Evolutionary conservation across 2,329 filamentous ascomycete species (phyloP).

Genomic region (Colletotrichum truncatum): DNA sequence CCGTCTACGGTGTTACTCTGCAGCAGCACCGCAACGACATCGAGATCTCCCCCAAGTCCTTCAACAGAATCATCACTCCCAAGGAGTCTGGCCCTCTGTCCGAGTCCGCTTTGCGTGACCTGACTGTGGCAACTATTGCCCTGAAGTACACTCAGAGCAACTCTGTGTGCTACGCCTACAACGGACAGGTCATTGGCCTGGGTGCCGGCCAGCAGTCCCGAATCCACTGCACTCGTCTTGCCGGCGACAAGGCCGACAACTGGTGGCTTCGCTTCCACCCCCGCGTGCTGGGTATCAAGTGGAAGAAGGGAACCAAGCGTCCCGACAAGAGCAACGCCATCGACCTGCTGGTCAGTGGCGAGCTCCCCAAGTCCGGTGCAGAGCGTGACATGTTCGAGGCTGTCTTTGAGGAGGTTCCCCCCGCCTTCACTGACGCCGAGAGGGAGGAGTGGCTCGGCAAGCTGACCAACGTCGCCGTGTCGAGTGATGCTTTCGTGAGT

Average conservation of each 20-base stretch:
- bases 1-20: slow-evolving; percentile 89
- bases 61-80: slow-evolving; percentile 85
- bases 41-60: slow-evolving; percentile 84
- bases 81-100: slow-evolving; percentile 79
- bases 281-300: slow-evolving; percentile 86
- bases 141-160: slow-evolving; percentile 99
- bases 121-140: slow-evolving; percentile 95
- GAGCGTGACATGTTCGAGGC: slow-evolving; percentile 89
- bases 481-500: slow-evolving; percentile 94
- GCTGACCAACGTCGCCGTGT: slow-evolving; percentile 84
- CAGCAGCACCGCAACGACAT: slow-evolving; percentile 94
- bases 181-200: slow-evolving; percentile 92
- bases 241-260: slow-evolving; percentile 98
- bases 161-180: slow-evolving; percentile 96
- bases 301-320: slow-evolving; percentile 97
- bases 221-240: slow-evolving; percentile 97
- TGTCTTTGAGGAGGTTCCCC: slow-evolving; percentile 89
- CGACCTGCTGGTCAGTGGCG: slow-evolving; percentile 90
- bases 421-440: slow-evolving; percentile 84
- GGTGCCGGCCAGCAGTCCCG: slow-evolving; percentile 97
- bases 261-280: slow-evolving; percentile 99
- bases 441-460: slow-evolving; percentile 86
- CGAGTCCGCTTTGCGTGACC: slow-evolving; percentile 84
- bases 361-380: slow-evolving; percentile 83
- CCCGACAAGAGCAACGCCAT: slow-evolving; percentile 99